Percentiles rank a stretch among this genome's conserved stretches.
Conservation (phyloP, 1,139 yeast genomes). For the Zygoascus sp. region DNA sequence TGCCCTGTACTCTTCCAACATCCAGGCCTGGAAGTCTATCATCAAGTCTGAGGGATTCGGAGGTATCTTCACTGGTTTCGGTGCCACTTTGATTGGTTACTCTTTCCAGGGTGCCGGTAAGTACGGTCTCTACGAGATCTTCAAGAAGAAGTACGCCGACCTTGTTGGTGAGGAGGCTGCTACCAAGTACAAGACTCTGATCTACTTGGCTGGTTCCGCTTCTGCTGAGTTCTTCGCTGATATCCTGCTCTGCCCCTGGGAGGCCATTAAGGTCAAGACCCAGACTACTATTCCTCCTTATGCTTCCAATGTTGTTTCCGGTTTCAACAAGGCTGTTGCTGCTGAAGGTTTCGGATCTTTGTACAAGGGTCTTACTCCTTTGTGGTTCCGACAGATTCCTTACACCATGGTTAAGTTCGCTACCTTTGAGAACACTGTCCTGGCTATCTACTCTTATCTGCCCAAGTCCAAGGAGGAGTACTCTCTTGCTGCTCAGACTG, state of each 20-base stretch:
- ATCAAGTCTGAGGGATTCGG: constrained; percentile 64
- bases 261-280: constrained; percentile 86
- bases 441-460: constrained; percentile 26
- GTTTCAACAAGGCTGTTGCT: constrained; percentile 60
- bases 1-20: constrained; percentile 61
- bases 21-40: constrained; percentile 75
- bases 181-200: constrained; percentile 61
- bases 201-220: constrained; percentile 81
- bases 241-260: constrained; percentile 83
- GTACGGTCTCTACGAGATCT: constrained; percentile 88
- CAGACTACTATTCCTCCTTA: constrained; percentile 89
- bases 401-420: constrained; percentile 97
- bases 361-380: constrained; percentile 52
- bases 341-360: constrained; percentile 24
- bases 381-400: constrained; percentile 94
- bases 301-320: constrained; percentile 59
- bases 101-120: constrained; percentile 95
- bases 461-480: constrained; percentile 24
- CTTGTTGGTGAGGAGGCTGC: constrained; percentile 63
- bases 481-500: constrained; percentile 69
- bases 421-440: constrained; percentile 84
- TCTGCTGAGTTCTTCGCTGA: constrained; percentile 92
- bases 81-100: constrained; percentile 89
- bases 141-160: constrained; percentile 72
- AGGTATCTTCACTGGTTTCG: constrained; percentile 78